Conservation (phyloP, 2,329 filamentous ascomycete genomes). For the Zelopaecilomyces penicillatus region DNA sequence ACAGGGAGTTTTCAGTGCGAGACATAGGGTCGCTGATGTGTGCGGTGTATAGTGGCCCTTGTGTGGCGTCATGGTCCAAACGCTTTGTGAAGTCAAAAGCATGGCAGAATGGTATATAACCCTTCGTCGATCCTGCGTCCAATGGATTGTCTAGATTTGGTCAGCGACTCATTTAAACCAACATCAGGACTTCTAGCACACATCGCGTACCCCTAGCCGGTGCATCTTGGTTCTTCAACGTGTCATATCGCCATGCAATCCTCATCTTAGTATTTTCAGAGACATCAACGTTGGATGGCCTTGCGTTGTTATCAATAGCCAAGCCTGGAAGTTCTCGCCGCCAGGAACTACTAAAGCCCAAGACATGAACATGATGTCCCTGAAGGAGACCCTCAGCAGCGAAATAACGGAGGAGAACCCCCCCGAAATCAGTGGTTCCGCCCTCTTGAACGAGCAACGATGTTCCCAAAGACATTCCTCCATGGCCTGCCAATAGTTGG, state of each 20-base stretch:
- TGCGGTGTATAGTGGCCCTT: constrained; percentile 42
- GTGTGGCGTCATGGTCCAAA: constrained; percentile 40
- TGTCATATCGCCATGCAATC: constrained; percentile 97
- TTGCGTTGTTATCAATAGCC: constrained; percentile 32
- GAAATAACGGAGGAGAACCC: constrained; percentile 76
- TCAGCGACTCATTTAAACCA: too few species aligned
- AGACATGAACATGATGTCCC: constrained; percentile 77
- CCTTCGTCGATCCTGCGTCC: constrained; percentile 10
- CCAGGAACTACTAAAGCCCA: constrained; percentile 76
- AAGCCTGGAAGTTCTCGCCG: constrained; percentile 74
- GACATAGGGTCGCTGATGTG: constrained; percentile 33
- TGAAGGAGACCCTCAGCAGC: constrained; percentile 90
- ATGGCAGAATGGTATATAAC: constrained; percentile 52
- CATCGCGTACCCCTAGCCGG: constrained; percentile 6
- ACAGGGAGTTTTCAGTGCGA: constrained; percentile 24
- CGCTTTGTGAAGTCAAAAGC: constrained; percentile 63
- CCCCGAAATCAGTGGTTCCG: constrained; percentile 89
- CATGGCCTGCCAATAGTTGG: constrained; percentile 74
- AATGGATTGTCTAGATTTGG: too few species aligned
- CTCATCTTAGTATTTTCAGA: constrained; percentile 74
- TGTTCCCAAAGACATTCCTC: constrained; percentile 73
- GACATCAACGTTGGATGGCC: constrained; percentile 29
- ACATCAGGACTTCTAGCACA: constrained; percentile 5
- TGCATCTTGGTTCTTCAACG: constrained; percentile 50
- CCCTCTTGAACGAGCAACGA: constrained; percentile 77